A percentile compares a stretch with the other conserved stretches of the same genome.
These are phyloP conservation scores for Hylodesmum podocarpum DNA, from an alignment of 306 rosid genomes.

Conservation along the genomic window DNA sequence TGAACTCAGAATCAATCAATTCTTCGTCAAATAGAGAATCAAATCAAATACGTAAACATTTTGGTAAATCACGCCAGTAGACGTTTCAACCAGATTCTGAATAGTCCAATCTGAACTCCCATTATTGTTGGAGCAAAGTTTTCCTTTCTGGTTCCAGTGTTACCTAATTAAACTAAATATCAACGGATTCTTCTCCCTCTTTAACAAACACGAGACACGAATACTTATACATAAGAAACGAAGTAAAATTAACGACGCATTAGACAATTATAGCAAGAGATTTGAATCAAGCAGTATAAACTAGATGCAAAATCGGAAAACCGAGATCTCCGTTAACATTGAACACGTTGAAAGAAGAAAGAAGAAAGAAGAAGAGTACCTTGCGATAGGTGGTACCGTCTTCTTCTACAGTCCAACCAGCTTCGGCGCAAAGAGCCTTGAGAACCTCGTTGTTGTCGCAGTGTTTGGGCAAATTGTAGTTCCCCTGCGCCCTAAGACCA, in stretches of 20 bases:
- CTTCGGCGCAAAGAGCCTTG: constrained; percentile 84
- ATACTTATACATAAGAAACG: background rate
- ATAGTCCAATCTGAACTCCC: too few relatives aligned
- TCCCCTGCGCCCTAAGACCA: constrained; percentile 86
- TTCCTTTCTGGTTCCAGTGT: background rate
- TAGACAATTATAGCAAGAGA: constrained; percentile 21
- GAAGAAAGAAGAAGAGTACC: constrained; percentile 38
- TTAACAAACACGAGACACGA: background rate
- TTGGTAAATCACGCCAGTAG: background rate
- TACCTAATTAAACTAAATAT: background rate
- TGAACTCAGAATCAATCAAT: too few relatives aligned
- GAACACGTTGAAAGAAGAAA: background rate
- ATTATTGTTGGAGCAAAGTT: background rate
- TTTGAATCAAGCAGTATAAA: constrained; percentile 5
- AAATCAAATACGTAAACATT: background rate
- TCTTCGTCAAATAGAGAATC: background rate
- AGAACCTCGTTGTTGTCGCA: constrained; percentile 91
- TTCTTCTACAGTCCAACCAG: constrained; percentile 96
- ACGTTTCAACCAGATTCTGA: background rate
- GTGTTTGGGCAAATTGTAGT: constrained; percentile 85
- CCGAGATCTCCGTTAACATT: constrained; percentile 19
- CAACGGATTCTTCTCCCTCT: background rate
- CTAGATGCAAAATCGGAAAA: background rate
- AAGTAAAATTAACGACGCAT: background rate
- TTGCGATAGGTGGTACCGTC: constrained; percentile 92